phyloP scores from a whole-genome alignment of 345 rosid species.

The Clausena lansium region DNA sequence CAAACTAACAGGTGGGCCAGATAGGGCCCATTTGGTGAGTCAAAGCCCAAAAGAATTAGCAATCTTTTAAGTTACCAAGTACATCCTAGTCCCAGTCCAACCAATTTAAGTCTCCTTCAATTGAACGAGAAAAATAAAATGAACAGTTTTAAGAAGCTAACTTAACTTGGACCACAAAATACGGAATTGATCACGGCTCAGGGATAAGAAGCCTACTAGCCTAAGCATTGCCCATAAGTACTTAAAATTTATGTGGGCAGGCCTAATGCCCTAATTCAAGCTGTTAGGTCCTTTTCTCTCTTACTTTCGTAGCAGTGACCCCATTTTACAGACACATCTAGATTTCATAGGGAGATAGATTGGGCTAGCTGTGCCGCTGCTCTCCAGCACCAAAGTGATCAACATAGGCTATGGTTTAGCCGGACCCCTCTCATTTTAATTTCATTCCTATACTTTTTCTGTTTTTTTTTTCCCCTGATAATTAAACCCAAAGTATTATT shows the following conservation, averaged over 20 bases:
- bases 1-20: no score
- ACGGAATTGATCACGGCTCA: background rate
- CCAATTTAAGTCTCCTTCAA: background rate
- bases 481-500: no score
- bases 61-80: background rate
- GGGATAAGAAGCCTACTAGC: background rate
- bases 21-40: background rate
- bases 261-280: background rate
- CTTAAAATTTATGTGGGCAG: background rate
- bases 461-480: no score
- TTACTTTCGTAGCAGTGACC: no score
- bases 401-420: no score
- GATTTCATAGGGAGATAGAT: no score
- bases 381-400: no score
- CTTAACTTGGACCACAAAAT: slow-evolving; percentile 1
- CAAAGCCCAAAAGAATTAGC: background rate
- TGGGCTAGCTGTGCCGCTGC: no score
- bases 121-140: background rate
- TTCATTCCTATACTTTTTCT: no score
- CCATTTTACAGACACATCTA: no score
- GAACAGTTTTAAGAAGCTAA: no score
- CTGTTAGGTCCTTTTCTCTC: slow-evolving; percentile 26
- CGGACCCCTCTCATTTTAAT: no score
- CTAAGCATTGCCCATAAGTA: background rate
- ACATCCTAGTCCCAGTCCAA: background rate